phyloP scores from a whole-genome alignment of 2,329 filamentous ascomycete genomes.

The Boeremia lycopersici region DNA sequence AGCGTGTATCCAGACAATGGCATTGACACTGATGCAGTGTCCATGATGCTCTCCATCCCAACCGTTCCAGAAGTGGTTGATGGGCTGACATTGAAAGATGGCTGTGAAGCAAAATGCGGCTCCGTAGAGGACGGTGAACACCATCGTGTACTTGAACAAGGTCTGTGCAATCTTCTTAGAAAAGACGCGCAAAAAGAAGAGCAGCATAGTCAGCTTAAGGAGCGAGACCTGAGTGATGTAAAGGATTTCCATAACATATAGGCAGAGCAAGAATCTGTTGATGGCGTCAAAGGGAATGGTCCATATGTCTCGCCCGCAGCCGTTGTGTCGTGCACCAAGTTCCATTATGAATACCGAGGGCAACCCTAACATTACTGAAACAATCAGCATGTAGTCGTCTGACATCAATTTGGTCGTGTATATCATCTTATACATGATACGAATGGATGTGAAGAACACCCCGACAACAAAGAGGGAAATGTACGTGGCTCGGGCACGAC shows the following conservation, averaged over 20 bases:
- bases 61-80: conserved; percentile 38
- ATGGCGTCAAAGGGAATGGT: background rate
- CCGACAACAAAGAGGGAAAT: background rate
- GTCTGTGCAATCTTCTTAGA: background rate
- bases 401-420: background rate
- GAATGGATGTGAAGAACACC: background rate
- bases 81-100: conserved; percentile 31
- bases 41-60: conserved; percentile 34
- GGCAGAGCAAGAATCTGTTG: background rate
- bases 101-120: background rate
- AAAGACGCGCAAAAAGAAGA: background rate
- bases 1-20: conserved; percentile 38
- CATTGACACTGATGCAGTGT: conserved; percentile 43
- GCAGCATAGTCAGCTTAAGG: background rate
- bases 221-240: background rate
- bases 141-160: background rate
- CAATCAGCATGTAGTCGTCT: background rate
- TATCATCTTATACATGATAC: background rate
- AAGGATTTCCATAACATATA: background rate
- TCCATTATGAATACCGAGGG: background rate
- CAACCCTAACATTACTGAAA: background rate
- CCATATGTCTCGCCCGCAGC: background rate
- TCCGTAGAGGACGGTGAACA: background rate
- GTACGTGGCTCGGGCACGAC: background rate
- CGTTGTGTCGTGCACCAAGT: background rate